Percentiles rank a stretch among this genome's conserved stretches.
phyloP scores from a whole-genome alignment of 768 basidiomycete species.

The Favolaschia claudopus region DNA sequence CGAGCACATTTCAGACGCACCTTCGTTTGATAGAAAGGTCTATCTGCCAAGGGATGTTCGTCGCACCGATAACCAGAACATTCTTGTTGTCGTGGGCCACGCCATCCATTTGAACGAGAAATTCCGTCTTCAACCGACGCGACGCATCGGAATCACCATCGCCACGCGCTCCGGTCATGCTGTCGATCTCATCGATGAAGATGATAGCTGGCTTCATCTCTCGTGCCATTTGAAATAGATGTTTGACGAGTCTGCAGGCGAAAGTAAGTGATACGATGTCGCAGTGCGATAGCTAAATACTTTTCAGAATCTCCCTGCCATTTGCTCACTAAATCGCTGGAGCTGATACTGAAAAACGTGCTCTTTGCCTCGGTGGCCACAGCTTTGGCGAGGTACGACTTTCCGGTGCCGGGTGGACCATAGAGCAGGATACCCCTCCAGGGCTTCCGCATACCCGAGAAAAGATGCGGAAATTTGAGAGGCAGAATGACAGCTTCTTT shows the following conservation, averaged over 20 bases:
- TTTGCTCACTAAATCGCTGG: constrained; percentile 82
- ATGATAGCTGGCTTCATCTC: constrained; percentile 85
- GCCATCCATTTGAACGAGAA: constrained; percentile 85
- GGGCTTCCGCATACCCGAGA: constrained; percentile 87
- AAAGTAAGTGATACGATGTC: neutral
- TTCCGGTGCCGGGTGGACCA: constrained; percentile 85
- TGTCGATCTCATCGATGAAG: constrained; percentile 88
- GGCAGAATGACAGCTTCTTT: constrained; percentile 88
- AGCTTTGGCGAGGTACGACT: constrained; percentile 82
- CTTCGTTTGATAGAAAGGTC: constrained; percentile 84
- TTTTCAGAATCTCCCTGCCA: constrained; percentile 90
- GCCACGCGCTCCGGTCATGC: constrained; percentile 77
- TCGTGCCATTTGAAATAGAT: constrained; percentile 83
- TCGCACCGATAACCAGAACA: constrained; percentile 81
- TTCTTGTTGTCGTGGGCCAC: constrained; percentile 85
- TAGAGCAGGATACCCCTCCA: constrained; percentile 84
- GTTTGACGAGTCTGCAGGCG: constrained; percentile 68
- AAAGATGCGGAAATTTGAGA: constrained; percentile 85
- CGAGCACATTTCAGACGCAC: constrained; percentile 35
- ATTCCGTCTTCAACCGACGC: constrained; percentile 83
- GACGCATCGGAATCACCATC: constrained; percentile 84
- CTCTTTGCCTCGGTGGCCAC: constrained; percentile 89
- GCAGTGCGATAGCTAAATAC: constrained; percentile 38
- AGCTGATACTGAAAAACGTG: constrained; percentile 84
- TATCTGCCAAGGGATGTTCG: constrained; percentile 86